Evolutionary conservation across 192 early-diverging fungal genomes (phyloP).

Genomic region (Backusella mclennaniae): DNA sequence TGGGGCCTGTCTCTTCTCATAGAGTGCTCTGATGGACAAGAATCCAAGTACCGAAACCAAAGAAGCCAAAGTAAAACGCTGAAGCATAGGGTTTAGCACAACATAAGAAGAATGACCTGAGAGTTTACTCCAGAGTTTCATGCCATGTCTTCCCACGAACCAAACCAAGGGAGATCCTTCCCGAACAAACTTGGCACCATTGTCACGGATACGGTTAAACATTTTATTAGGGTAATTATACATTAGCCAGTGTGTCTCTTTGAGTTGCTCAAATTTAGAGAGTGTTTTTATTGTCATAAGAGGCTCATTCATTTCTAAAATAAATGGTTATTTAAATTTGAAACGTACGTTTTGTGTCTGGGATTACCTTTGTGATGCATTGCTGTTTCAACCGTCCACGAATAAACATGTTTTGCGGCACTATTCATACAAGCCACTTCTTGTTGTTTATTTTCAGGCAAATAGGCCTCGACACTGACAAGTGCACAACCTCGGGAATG

Average conservation of each 20-base stretch:
- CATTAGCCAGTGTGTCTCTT: conserved; percentile 19
- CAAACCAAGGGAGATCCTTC: not conserved
- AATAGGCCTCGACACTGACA: conserved; percentile 70
- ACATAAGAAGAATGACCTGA: conserved; percentile 5
- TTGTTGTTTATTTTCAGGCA: conserved; percentile 89
- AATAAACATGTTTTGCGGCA: conserved; percentile 56
- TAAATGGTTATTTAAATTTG: not conserved
- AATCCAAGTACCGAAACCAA: not conserved
- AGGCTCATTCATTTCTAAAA: not conserved
- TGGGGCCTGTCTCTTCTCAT: not conserved
- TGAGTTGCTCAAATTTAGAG: not conserved
- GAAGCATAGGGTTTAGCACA: conserved; percentile 8
- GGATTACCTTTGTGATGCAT: conserved; percentile 4
- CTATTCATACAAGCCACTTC: conserved; percentile 93
- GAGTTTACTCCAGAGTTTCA: conserved; percentile 14
- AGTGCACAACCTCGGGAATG: conserved; percentile 78
- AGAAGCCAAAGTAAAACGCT: not conserved
- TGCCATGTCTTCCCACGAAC: not conserved
- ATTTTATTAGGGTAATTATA: conserved; percentile 10
- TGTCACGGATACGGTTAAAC: not conserved
- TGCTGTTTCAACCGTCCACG: conserved; percentile 70
- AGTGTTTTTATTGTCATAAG: not conserved
- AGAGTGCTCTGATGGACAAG: not conserved
- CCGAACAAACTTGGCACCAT: not conserved
- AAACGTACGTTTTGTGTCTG: not conserved